A percentile compares a stretch with the other conserved stretches of the same genome.
phyloP scores from a whole-genome alignment of 805 yeast genomes.

The Candida wancherniae region DNA sequence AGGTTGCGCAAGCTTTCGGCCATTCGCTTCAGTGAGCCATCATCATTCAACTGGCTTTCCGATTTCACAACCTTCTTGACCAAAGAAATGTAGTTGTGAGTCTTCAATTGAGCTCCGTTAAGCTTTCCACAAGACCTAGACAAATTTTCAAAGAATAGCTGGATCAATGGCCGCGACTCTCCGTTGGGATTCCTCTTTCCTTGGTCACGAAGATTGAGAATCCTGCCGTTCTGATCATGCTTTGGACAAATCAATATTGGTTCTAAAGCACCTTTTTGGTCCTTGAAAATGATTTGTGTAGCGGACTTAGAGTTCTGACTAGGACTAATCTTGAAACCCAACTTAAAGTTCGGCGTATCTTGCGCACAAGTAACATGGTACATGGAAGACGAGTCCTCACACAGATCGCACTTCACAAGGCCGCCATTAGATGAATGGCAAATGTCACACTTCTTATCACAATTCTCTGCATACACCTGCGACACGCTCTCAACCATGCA shows the following conservation, averaged over 20 bases:
- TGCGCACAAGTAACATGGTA: conserved; percentile 60
- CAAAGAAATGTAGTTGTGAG: conserved; percentile 26
- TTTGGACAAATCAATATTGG: conserved; percentile 43
- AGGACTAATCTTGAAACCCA: conserved; percentile 50
- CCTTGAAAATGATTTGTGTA: conserved; percentile 18
- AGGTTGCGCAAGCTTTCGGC: background rate
- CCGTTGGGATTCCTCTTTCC: conserved; percentile 21
- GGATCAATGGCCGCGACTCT: conserved; percentile 33
- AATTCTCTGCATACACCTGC: conserved; percentile 23
- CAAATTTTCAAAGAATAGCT: conserved; percentile 36
- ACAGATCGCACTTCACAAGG: conserved; percentile 42
- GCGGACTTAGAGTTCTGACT: conserved; percentile 16
- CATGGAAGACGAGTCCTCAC: conserved; percentile 23
- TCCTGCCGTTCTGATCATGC: conserved; percentile 25
- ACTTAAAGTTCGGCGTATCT: conserved; percentile 35
- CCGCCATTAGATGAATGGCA: conserved; percentile 50
- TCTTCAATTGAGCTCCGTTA: conserved; percentile 31
- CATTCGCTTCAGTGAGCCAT: background rate
- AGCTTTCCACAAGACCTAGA: conserved; percentile 15
- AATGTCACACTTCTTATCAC: conserved; percentile 36
- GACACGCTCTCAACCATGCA: conserved; percentile 28
- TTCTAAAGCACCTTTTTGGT: conserved; percentile 33
- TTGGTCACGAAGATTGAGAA: conserved; percentile 28
- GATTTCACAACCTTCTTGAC: conserved; percentile 15
- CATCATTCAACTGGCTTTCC: conserved; percentile 1